Conservation (phyloP, 805 yeast genomes). For the Barnettozyma populi region DNA sequence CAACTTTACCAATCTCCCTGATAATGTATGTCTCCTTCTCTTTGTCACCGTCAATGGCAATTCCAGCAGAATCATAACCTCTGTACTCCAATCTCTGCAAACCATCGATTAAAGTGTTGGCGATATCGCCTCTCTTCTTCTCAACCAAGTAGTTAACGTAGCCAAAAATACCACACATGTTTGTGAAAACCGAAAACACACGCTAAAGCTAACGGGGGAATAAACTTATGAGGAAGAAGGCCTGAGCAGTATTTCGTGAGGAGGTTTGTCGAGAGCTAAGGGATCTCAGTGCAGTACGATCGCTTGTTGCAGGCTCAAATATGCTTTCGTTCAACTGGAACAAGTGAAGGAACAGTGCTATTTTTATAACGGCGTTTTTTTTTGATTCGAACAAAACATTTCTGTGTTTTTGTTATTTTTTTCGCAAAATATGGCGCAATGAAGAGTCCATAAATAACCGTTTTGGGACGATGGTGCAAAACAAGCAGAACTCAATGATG, state of each 20-base stretch:
- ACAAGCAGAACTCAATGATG: no score
- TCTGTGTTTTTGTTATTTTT: background rate
- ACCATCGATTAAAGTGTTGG: slow-evolving; percentile 85
- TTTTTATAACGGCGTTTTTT: background rate
- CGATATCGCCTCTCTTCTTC: slow-evolving; percentile 85
- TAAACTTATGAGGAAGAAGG: background rate
- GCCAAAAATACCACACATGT: slow-evolving; percentile 92
- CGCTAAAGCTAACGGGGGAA: background rate
- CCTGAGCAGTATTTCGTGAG: background rate
- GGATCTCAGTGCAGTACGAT: background rate
- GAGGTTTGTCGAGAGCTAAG: background rate
- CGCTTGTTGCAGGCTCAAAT: background rate
- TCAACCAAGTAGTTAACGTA: slow-evolving; percentile 94
- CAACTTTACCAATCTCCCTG: slow-evolving; percentile 90
- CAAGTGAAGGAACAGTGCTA: background rate
- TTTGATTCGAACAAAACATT: background rate
- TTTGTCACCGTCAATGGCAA: slow-evolving; percentile 88
- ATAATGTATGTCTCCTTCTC: slow-evolving; percentile 64
- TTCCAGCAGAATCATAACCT: slow-evolving; percentile 97
- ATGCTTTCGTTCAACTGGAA: background rate
- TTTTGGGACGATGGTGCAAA: background rate
- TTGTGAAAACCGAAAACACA: slow-evolving; percentile 2
- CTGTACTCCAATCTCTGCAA: slow-evolving; percentile 87
- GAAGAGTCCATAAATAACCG: background rate
- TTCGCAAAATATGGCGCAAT: slow-evolving; percentile 1